Base-by-base conservation (phyloP, 2,329 filamentous ascomycete genomes). In the Sphaerulina musiva region DNA sequence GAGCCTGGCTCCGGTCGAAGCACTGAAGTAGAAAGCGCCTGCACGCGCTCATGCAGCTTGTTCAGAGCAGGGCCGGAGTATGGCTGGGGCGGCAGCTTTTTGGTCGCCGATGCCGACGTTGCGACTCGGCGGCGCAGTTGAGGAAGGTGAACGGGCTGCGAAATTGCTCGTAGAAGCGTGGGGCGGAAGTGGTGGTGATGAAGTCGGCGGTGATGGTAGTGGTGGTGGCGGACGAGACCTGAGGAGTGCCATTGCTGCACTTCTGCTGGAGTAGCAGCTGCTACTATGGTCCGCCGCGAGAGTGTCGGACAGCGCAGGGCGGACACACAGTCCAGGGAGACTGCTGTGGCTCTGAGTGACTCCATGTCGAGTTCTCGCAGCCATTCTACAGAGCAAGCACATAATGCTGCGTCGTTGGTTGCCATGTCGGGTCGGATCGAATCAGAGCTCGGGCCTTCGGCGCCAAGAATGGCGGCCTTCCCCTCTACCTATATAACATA, bases 1-100 rank as follows among this genome's bases (percentile, higher is more conserved):
- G 60, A 61, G 20, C 55, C 58, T 8, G n/a, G 40, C 32, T 64
- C 58, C 4, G 60, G 58, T 34, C 55, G 58, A n/a, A 68, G 46
- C 3, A 63, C 61, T 6, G 62, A 64, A 10, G 54, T 51, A 23
- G 56, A 47, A n/a, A 69, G 60, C 42, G 66, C 60, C 31, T 63
- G 54, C n/a, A 67, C 58, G 50, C 66, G 63, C 42, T 32, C 48
- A 57, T 69, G 66, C 14, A 59, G 46, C 12, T 47, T 54, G 29
- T 53, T 55, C 41, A 62, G 50, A 39, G 60, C 54, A 2, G 48
- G 48, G n/a, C 53, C 41, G 14, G 40, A 44, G 29, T 53, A 39
- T 17, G 51, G 40, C 36, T 52, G 36, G 1, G 56, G 51, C 26
- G 54, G 48, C n/a, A 31, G 50, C 23, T 36, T 48, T 6, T 29